phyloP scores from a whole-genome alignment of 148 eudicot species.

The Fagopyrum tataricum region DNA sequence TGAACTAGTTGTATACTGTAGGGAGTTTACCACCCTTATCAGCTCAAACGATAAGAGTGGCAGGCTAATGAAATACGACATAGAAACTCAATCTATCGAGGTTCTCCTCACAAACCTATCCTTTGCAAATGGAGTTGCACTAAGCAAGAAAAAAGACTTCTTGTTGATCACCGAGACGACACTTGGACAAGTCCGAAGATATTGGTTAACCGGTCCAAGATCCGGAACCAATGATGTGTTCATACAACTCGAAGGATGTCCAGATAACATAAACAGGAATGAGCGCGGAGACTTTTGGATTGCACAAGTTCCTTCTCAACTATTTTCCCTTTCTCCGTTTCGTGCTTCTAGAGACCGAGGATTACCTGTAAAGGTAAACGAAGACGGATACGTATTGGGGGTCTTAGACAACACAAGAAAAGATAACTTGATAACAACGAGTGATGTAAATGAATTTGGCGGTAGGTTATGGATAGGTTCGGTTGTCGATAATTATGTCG shows the following conservation, averaged over 20 bases:
- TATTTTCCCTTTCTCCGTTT: background rate
- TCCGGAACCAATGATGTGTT: background rate
- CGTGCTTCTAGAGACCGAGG: background rate
- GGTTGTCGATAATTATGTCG: background rate
- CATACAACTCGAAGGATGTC: background rate
- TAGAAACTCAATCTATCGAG: background rate
- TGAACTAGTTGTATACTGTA: background rate
- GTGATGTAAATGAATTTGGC: background rate
- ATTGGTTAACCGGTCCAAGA: background rate
- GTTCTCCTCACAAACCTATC: background rate
- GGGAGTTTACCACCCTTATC: background rate
- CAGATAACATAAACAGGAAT: background rate
- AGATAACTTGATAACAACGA: background rate
- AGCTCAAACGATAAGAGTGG: background rate
- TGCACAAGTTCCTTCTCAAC: background rate
- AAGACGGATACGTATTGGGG: background rate
- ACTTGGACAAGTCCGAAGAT: background rate
- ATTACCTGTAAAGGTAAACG: background rate
- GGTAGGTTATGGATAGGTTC: slow-evolving; percentile 5
- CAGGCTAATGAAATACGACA: slow-evolving; percentile 1
- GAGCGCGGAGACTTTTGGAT: background rate
- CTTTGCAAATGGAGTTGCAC: background rate
- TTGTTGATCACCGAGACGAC: background rate
- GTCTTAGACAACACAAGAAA: background rate
- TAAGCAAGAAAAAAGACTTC: slow-evolving; percentile 6